These are phyloP conservation scores for Leccinum fibrillosum DNA, from an alignment of 768 basidiomycete species.

Conservation along the genomic window DNA sequence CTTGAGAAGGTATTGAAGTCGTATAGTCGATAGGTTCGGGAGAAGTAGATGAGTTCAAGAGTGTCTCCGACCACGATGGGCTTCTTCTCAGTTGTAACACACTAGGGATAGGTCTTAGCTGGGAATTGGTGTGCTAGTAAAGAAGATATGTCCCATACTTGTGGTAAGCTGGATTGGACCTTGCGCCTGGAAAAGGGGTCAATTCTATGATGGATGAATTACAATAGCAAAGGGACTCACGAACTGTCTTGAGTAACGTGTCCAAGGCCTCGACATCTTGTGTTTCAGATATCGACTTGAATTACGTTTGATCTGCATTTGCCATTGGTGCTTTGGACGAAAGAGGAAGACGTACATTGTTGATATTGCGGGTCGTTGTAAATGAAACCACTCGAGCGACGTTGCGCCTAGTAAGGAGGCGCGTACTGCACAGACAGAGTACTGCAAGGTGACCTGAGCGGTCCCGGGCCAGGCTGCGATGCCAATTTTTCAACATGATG, in stretches of 20 bases:
- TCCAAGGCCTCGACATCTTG: constrained; percentile 61
- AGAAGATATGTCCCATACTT: constrained; percentile 34
- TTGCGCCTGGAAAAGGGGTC: constrained; percentile 36
- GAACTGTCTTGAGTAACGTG: constrained; percentile 48
- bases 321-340: neutral
- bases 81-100: constrained; percentile 54
- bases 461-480: too few relatives aligned
- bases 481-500: neutral
- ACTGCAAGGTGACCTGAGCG: neutral
- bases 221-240: constrained; percentile 39
- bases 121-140: neutral
- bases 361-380: neutral
- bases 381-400: neutral
- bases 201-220: neutral
- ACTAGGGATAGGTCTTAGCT: constrained; percentile 31
- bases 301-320: constrained; percentile 8
- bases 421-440: too few relatives aligned
- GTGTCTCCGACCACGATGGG: constrained; percentile 56
- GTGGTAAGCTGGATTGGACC: constrained; percentile 51
- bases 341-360: neutral
- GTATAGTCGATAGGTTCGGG: constrained; percentile 13
- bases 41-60: constrained; percentile 38
- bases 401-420: neutral
- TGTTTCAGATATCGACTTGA: constrained; percentile 43
- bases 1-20: constrained; percentile 8